These are phyloP conservation scores for Paracamarosporium sp. DNA, from an alignment of 2,329 filamentous ascomycete species.

Conservation along the genomic window DNA sequence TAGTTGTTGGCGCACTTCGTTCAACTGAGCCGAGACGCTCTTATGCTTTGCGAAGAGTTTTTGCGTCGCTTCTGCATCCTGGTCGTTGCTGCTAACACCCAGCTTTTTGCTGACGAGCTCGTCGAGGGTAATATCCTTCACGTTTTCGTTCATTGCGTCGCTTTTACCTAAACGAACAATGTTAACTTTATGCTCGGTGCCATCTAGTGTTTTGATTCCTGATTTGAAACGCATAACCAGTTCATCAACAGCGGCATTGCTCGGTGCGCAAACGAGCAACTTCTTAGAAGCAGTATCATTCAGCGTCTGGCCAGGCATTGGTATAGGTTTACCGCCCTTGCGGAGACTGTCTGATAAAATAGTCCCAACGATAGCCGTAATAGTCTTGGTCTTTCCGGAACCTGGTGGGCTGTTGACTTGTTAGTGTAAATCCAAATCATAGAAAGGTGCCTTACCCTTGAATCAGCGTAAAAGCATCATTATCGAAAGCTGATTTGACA, in stretches of 20 bases:
- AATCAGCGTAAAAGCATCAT: constrained; percentile 95
- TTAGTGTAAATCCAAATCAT: constrained; percentile 22
- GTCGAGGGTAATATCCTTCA: constrained; percentile 91
- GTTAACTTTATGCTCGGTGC: constrained; percentile 76
- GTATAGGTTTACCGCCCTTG: constrained; percentile 55
- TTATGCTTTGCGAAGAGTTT: constrained; percentile 76
- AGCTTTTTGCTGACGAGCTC: constrained; percentile 83
- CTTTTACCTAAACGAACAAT: constrained; percentile 89
- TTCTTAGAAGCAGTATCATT: constrained; percentile 70
- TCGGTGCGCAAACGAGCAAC: constrained; percentile 94
- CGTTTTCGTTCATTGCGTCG: constrained; percentile 88
- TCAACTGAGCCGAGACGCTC: constrained; percentile 68
- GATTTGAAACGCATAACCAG: constrained; percentile 89
- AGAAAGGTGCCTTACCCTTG: constrained; percentile 70
- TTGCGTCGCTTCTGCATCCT: constrained; percentile 58
- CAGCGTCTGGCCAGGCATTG: constrained; percentile 43
- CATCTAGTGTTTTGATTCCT: constrained; percentile 79
- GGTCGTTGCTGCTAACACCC: constrained; percentile 49
- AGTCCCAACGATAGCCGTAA: constrained; percentile 92
- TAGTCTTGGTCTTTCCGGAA: constrained; percentile 98
- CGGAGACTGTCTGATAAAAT: constrained; percentile 70
- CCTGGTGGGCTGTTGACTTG: constrained; percentile 73
- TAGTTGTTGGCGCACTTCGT: constrained; percentile 72
- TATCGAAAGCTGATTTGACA: constrained; percentile 89
- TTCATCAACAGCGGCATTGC: constrained; percentile 97